phyloP scores from a whole-genome alignment of 441 rosid species.

The Eugenia klotzschiana region DNA sequence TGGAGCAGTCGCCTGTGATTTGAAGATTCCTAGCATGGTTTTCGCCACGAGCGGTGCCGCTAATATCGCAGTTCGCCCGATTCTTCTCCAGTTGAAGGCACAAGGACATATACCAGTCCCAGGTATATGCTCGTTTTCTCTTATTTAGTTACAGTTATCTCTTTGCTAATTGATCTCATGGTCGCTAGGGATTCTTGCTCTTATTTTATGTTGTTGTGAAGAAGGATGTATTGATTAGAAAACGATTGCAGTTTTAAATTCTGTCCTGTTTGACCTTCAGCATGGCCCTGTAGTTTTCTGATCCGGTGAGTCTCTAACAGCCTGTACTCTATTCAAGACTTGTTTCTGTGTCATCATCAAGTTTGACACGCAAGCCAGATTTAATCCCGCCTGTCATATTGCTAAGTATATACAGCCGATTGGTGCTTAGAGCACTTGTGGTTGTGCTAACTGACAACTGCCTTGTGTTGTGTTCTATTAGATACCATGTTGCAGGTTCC shows the following conservation, averaged over 20 bases:
- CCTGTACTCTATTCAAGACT: background rate
- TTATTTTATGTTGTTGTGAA: background rate
- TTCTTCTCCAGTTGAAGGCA: background rate
- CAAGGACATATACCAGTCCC: background rate
- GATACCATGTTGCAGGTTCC: background rate
- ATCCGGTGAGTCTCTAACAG: background rate
- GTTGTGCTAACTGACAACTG: background rate
- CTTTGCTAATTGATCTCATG: background rate
- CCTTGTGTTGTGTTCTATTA: background rate
- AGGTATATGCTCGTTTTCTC: background rate
- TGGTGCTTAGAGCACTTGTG: background rate
- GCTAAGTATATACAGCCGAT: background rate
- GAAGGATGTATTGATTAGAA: background rate
- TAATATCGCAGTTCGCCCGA: background rate
- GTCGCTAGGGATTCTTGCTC: background rate
- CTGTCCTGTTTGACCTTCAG: background rate
- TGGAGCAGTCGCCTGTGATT: constrained; percentile 1
- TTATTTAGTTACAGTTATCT: background rate
- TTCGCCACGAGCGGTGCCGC: background rate
- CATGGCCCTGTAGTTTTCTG: background rate
- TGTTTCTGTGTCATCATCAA: background rate
- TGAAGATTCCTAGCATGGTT: constrained; percentile 3
- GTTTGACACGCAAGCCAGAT: background rate
- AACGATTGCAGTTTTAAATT: background rate
- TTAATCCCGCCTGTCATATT: background rate